Percentiles rank a stretch among this genome's conserved stretches.
phyloP scores from a whole-genome alignment of 148 eudicot genomes.

The Spergularia marina region DNA sequence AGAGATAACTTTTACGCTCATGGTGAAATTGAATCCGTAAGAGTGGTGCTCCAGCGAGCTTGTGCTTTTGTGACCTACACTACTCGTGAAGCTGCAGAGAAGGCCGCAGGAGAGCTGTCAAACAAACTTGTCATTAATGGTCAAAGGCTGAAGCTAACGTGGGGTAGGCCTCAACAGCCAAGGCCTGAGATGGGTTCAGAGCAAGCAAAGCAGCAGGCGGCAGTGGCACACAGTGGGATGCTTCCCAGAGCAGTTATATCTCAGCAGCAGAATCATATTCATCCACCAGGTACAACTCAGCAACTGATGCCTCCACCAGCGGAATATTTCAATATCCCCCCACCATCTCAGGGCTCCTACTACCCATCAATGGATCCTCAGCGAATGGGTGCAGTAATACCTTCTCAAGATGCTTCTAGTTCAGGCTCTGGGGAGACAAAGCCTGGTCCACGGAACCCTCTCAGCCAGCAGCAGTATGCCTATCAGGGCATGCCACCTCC shows the following conservation, averaged over 20 bases:
- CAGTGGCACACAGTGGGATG: slow-evolving; percentile 83
- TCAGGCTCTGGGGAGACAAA: slow-evolving; percentile 50
- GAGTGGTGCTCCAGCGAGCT: slow-evolving; percentile 83
- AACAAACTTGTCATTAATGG: slow-evolving; percentile 90
- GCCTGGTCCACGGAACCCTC: slow-evolving; percentile 45
- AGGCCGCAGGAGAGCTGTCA: slow-evolving; percentile 93
- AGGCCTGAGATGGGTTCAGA: slow-evolving; percentile 51
- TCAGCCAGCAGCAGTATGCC: slow-evolving; percentile 41
- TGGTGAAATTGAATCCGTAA: slow-evolving; percentile 93
- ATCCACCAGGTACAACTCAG: slow-evolving; percentile 57
- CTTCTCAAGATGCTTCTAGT: slow-evolving; percentile 59
- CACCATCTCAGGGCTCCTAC: slow-evolving; percentile 56
- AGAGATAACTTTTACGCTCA: slow-evolving; percentile 86
- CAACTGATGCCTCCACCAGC: slow-evolving; percentile 51
- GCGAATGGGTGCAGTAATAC: slow-evolving; percentile 84
- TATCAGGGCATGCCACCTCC: slow-evolving; percentile 57
- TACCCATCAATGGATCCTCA: slow-evolving; percentile 99
- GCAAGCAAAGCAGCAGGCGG: slow-evolving; percentile 54
- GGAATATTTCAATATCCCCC: slow-evolving; percentile 79
- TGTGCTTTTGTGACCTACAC: slow-evolving; percentile 96
- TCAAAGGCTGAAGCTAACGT: slow-evolving; percentile 82
- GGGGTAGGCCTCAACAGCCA: slow-evolving; percentile 93
- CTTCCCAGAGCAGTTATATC: slow-evolving; percentile 89
- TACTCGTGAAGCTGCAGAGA: slow-evolving; percentile 91
- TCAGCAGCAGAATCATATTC: slow-evolving; percentile 73